Evolutionary conservation across 2,329 filamentous ascomycete genomes (phyloP).

Genomic region (Alternaria ventricosa): DNA sequence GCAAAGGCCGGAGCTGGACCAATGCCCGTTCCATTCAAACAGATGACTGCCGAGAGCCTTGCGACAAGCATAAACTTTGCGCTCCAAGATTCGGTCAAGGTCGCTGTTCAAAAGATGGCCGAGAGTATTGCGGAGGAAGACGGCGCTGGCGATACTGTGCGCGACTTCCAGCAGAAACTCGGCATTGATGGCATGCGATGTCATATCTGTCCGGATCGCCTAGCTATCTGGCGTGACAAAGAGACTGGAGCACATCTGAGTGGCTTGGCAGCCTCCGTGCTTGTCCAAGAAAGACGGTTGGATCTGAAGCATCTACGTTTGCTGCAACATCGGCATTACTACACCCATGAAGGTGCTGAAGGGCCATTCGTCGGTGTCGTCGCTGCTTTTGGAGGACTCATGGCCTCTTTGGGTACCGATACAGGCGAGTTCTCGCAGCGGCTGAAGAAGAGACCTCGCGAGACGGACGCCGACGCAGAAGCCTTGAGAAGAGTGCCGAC

Average conservation of each 20-base stretch:
- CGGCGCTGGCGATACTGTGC: conserved; percentile 14
- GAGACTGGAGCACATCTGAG: conserved; percentile 26
- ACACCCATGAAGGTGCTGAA: conserved; percentile 29
- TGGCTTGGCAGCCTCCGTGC: conserved; percentile 18
- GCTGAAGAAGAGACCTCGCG: conserved; percentile 8
- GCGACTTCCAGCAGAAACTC: conserved; percentile 19
- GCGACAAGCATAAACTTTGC: conserved; percentile 56
- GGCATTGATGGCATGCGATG: conserved; percentile 25
- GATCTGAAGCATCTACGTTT: conserved; percentile 19
- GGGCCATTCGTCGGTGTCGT: conserved; percentile 11
- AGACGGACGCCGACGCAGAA: background rate
- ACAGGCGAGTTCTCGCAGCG: conserved; percentile 18
- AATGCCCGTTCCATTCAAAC: conserved; percentile 55
- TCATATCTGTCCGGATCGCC: conserved; percentile 24
- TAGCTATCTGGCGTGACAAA: conserved; percentile 28
- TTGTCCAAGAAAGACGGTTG: conserved; percentile 9
- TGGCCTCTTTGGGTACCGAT: conserved; percentile 14
- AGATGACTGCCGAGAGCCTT: conserved; percentile 54
- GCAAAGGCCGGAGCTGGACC: conserved; percentile 58
- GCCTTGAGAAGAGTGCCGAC: background rate
- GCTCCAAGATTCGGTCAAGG: conserved; percentile 46
- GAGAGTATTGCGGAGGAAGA: conserved; percentile 24
- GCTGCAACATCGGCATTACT: conserved; percentile 29
- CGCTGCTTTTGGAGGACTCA: conserved; percentile 19
- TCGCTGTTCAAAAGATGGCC: conserved; percentile 26